phyloP scores from a whole-genome alignment of 1,139 yeast genomes.

The Eremothecium sinecaudum region DNA sequence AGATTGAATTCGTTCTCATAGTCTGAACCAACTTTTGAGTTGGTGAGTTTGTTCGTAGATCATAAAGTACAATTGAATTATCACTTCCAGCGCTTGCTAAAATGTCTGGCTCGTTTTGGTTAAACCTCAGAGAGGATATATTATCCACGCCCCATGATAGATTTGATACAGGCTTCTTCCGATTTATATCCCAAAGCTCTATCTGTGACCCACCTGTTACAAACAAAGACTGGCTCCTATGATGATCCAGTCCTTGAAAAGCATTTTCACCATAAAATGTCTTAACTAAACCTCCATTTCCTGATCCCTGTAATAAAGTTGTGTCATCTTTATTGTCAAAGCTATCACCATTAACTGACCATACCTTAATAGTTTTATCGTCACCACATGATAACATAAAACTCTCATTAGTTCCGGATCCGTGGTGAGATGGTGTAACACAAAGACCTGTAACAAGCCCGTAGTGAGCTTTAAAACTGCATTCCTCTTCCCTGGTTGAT shows the following conservation, averaged over 20 bases:
- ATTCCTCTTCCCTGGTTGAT: slow-evolving; percentile 59
- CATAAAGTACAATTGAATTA: slow-evolving; percentile 82
- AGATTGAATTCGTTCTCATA: slow-evolving; percentile 73
- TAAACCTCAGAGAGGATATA: slow-evolving; percentile 71
- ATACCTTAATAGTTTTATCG: slow-evolving; percentile 79
- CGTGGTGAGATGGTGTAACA: slow-evolving; percentile 35
- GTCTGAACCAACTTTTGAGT: slow-evolving; percentile 81
- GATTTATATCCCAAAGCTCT: slow-evolving; percentile 78
- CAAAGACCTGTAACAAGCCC: slow-evolving; percentile 84
- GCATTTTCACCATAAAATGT: slow-evolving; percentile 80
- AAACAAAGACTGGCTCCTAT: slow-evolving; percentile 59
- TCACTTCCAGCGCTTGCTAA: slow-evolving; percentile 90
- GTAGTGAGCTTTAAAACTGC: slow-evolving; percentile 79
- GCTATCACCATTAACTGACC: slow-evolving; percentile 45
- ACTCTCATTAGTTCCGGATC: slow-evolving; percentile 42
- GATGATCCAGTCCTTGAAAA: slow-evolving; percentile 81
- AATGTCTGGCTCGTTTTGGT: slow-evolving; percentile 81
- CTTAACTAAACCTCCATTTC: slow-evolving; percentile 45
- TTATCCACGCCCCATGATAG: slow-evolving; percentile 97
- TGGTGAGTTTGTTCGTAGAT: slow-evolving; percentile 85
- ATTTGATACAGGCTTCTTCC: slow-evolving; percentile 68
- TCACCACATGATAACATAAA: slow-evolving; percentile 78
- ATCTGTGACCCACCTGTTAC: slow-evolving; percentile 90
- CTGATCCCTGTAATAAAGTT: slow-evolving; percentile 13
- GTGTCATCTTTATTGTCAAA: slow-evolving; percentile 33